Conservation (phyloP, 1,284 basidiomycete species). For the Irpex lacteus region DNA sequence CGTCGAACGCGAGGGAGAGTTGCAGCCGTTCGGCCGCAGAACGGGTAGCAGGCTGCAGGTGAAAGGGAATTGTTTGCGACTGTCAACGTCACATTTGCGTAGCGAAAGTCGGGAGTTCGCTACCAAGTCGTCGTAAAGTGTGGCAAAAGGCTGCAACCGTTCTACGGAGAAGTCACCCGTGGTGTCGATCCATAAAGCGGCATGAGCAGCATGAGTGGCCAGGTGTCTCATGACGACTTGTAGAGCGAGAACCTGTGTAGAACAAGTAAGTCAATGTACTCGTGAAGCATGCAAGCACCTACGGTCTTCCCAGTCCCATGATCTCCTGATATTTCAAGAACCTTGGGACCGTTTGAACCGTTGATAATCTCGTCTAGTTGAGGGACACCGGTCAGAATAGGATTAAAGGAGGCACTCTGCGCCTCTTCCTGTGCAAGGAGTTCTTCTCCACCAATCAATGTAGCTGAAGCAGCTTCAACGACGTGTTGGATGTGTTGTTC, state of each 20-base stretch:
- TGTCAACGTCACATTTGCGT: neutral
- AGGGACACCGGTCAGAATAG: slow-evolving; percentile 38
- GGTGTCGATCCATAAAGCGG: slow-evolving; percentile 69
- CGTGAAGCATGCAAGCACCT: slow-evolving; percentile 19
- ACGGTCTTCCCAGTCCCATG: slow-evolving; percentile 66
- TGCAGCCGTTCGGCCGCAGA: slow-evolving; percentile 34
- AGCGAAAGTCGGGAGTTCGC: slow-evolving; percentile 2
- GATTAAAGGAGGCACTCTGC: slow-evolving; percentile 23
- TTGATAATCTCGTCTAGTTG: slow-evolving; percentile 49
- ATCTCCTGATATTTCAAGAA: slow-evolving; percentile 67
- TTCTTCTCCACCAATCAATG: slow-evolving; percentile 37
- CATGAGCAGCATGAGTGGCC: slow-evolving; percentile 30
- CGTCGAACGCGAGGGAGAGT: slow-evolving; percentile 56
- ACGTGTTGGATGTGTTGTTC: slow-evolving; percentile 33
- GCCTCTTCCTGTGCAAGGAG: slow-evolving; percentile 29
- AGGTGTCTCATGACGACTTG: slow-evolving; percentile 58
- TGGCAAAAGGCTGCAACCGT: slow-evolving; percentile 39
- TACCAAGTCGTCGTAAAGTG: slow-evolving; percentile 35
- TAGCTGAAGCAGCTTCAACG: slow-evolving; percentile 39
- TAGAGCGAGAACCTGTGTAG: slow-evolving; percentile 49
- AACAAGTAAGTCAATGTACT: neutral
- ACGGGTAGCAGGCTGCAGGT: slow-evolving; percentile 27
- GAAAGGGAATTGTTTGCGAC: neutral
- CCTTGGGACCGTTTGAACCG: slow-evolving; percentile 42
- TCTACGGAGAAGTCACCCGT: slow-evolving; percentile 62